A percentile compares a stretch with the other conserved stretches of the same genome.
These are phyloP conservation scores for Xenosphaeropsis pyriputrescens DNA, from an alignment of 2,329 filamentous ascomycete species.

Conservation along the genomic window DNA sequence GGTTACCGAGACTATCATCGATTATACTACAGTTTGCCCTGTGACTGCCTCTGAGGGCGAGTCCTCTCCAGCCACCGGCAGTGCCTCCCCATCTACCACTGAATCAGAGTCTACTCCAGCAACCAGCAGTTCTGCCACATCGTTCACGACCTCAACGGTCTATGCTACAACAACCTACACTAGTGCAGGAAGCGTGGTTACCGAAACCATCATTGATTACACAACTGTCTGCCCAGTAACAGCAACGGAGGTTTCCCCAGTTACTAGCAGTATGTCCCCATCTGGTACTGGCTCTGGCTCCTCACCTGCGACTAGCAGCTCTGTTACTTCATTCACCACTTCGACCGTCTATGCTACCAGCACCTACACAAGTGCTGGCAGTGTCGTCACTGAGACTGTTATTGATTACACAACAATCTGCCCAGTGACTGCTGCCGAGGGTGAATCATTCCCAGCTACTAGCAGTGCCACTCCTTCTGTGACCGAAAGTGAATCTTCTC, in stretches of 20 bases:
- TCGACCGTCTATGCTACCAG: not conserved
- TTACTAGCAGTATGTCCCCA: not conserved
- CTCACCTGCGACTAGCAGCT: not conserved
- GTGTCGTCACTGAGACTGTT: not conserved
- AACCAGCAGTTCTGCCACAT: conserved; percentile 3
- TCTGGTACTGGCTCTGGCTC: not conserved
- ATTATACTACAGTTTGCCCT: not conserved
- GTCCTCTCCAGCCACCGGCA: not conserved
- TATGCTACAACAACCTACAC: conserved; percentile 2
- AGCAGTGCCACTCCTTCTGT: not conserved
- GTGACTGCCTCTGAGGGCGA: not conserved
- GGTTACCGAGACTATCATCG: not conserved
- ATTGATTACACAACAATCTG: not conserved
- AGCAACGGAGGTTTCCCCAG: conserved; percentile 1
- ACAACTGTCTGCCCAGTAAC: conserved; percentile 19
- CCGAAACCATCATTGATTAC: conserved; percentile 15
- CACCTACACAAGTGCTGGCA: not conserved
- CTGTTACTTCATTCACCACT: not conserved
- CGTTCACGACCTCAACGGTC: not conserved
- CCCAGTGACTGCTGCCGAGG: not conserved
- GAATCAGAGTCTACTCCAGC: not conserved
- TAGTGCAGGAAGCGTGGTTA: conserved; percentile 12
- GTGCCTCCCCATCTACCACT: not conserved
- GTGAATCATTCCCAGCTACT: not conserved
- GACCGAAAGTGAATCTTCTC: not conserved